Evolutionary conservation across 345 rosid species (phyloP).

Genomic region (Citrus maxima): DNA sequence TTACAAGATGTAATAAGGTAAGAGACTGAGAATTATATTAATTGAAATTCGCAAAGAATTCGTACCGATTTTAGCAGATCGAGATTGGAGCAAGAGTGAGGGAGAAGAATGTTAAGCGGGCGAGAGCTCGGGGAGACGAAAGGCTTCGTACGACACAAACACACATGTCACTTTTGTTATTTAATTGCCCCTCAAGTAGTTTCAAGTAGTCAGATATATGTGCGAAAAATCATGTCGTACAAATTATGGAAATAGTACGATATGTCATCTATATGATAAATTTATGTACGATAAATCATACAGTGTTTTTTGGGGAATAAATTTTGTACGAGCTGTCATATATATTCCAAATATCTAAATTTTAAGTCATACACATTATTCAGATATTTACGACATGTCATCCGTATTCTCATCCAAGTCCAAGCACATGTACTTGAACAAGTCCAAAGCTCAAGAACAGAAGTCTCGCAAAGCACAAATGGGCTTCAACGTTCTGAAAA

Average conservation of each 20-base stretch:
- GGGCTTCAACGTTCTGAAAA: slow-evolving; percentile 39
- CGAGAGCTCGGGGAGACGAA: background rate
- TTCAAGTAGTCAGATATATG: background rate
- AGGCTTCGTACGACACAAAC: background rate
- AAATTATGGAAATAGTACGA: no score
- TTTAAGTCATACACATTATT: no score
- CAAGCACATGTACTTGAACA: background rate
- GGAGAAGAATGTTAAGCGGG: background rate
- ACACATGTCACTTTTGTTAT: background rate
- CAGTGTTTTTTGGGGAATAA: accelerated
- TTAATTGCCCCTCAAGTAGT: background rate
- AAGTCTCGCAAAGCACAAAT: slow-evolving; percentile 9
- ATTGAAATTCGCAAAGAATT: background rate
- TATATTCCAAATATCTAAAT: no score
- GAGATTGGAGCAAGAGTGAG: background rate
- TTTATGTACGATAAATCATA: no score
- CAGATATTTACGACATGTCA: no score
- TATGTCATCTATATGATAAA: no score
- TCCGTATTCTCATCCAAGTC: no score
- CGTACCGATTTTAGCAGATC: background rate
- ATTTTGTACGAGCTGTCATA: no score
- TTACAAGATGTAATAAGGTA: background rate
- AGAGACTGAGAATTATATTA: background rate
- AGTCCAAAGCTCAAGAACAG: background rate
- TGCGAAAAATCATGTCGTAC: no score